Base-by-base conservation (phyloP, 129 eudicot species). In the Pseudognaphalium luteoalbum region DNA sequence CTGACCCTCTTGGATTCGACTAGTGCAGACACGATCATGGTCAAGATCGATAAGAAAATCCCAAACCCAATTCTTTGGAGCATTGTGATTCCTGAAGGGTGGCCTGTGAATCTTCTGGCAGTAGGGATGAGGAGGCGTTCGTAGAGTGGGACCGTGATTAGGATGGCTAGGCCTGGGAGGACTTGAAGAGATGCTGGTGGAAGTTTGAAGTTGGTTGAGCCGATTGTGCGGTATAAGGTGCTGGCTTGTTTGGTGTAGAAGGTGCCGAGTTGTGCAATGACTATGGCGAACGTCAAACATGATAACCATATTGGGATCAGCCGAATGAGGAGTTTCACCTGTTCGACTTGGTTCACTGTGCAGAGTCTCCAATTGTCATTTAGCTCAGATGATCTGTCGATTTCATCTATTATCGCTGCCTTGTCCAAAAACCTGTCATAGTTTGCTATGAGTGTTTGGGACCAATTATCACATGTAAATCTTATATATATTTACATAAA, bases 21-120 rank as follows among this genome's bases (percentile, higher is more conserved):
- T 6, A 83, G 47, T 1, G 88, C 96, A 0, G 96, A 81, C 8
- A 83, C 81, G 0, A 81, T 68, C 87, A 87, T 87, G 37, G 83
- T 71, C 19, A 89, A 7, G 9, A 87, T 77, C 0, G 89, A 83
- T 21, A 83, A 33, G 51, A 85, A 58, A 41, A 87, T 71, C 22
- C 96, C 92, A 1, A 66, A 12, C 6, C 96, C 90, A 61, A 87
- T 87, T 28, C 96, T 69, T 70, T 87, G 96, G 5, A 89, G 86
- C 54, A 85, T 66, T 30, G 96, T 89, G 65, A 89, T 81, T 47
- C 96, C 96, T 0, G 88, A 72, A 3, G 81, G 92, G 68, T 81
- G 84, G 44, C 78, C 76, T 2, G 91, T 82, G 42, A 85, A 5
- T 39, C 62, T 58, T 20, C 77, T 73, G 5, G 96, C 85, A 1